phyloP scores from a whole-genome alignment of 1,284 basidiomycete genomes.

The Ceratorhiza oryzae-sativae region DNA sequence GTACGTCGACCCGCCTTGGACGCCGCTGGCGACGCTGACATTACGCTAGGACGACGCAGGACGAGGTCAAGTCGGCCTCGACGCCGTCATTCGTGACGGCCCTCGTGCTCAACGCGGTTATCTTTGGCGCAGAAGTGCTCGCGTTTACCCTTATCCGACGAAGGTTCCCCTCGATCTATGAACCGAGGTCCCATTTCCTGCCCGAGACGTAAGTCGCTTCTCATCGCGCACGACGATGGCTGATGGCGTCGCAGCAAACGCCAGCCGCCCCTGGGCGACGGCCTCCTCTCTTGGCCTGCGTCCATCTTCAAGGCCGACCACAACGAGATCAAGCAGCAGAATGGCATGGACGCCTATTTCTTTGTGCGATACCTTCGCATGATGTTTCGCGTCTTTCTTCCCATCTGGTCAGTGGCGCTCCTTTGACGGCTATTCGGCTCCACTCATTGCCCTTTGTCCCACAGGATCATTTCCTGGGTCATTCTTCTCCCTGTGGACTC shows the following conservation, averaged over 20 bases:
- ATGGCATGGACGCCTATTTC: slow-evolving; percentile 79
- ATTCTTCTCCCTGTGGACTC: slow-evolving; percentile 69
- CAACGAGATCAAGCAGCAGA: slow-evolving; percentile 60
- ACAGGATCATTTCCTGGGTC: slow-evolving; percentile 59
- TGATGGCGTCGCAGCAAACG: slow-evolving; percentile 59
- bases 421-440: background rate
- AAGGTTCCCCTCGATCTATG: slow-evolving; percentile 78
- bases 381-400: slow-evolving; percentile 68
- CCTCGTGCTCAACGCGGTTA: slow-evolving; percentile 71
- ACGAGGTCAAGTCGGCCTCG: slow-evolving; percentile 46
- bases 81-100: slow-evolving; percentile 74
- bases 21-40: too few relatives aligned
- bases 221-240: slow-evolving; percentile 15
- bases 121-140: slow-evolving; percentile 63
- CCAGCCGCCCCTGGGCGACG: slow-evolving; percentile 56
- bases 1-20: too few relatives aligned
- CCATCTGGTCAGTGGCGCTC: slow-evolving; percentile 57
- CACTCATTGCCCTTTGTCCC: background rate
- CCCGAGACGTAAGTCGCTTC: slow-evolving; percentile 59
- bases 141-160: slow-evolving; percentile 75
- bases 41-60: background rate
- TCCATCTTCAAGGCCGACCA: slow-evolving; percentile 57
- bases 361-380: slow-evolving; percentile 71
- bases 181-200: slow-evolving; percentile 76
- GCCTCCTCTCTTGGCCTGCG: slow-evolving; percentile 65